These are phyloP conservation scores for Angomonas ambiguus DNA, from an alignment of 208 protist species.

Conservation along the genomic window DNA sequence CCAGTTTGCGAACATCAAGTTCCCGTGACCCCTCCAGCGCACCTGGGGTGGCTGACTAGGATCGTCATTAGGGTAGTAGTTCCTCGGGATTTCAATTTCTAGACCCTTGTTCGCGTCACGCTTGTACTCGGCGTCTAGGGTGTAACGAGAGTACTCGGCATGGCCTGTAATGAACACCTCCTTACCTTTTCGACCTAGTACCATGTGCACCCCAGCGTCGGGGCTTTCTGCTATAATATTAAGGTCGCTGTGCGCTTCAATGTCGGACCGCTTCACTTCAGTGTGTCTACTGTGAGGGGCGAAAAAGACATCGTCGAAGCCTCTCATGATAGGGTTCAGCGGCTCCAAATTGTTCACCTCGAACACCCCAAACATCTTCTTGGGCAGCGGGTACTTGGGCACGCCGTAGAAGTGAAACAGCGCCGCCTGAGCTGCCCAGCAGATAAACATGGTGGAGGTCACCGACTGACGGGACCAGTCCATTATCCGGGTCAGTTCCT, in stretches of 20 bases:
- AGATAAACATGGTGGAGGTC: slow-evolving; percentile 15
- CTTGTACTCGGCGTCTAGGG: slow-evolving; percentile 10
- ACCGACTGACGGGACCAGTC: slow-evolving; percentile 6
- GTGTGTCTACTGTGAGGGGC: slow-evolving; percentile 15
- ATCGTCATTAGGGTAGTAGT: slow-evolving; percentile 14
- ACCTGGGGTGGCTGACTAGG: slow-evolving; percentile 2
- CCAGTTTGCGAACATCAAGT: slow-evolving; percentile 14
- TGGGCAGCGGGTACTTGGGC: slow-evolving; percentile 8
- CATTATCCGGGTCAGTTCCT: slow-evolving; percentile 4
- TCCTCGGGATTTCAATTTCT: slow-evolving; percentile 7
- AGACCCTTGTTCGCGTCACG: slow-evolving; percentile 9
- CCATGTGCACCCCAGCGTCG: slow-evolving; percentile 8
- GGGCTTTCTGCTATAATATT: slow-evolving; percentile 3
- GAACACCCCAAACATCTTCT: slow-evolving; percentile 13
- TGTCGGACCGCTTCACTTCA: slow-evolving; percentile 1
- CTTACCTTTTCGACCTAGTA: not conserved
- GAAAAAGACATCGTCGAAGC: slow-evolving; percentile 15
- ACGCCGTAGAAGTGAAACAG: slow-evolving; percentile 9
- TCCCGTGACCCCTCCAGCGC: slow-evolving; percentile 13
- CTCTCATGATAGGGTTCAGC: slow-evolving; percentile 5
- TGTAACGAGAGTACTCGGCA: slow-evolving; percentile 10
- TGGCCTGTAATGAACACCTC: slow-evolving; percentile 12
- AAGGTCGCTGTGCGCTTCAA: not conserved
- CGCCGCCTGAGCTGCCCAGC: slow-evolving; percentile 14
- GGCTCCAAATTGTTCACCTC: slow-evolving; percentile 6